Evolutionary conservation across 2,329 filamentous ascomycete genomes (phyloP).

Genomic region (Fusarium lyarnte): DNA sequence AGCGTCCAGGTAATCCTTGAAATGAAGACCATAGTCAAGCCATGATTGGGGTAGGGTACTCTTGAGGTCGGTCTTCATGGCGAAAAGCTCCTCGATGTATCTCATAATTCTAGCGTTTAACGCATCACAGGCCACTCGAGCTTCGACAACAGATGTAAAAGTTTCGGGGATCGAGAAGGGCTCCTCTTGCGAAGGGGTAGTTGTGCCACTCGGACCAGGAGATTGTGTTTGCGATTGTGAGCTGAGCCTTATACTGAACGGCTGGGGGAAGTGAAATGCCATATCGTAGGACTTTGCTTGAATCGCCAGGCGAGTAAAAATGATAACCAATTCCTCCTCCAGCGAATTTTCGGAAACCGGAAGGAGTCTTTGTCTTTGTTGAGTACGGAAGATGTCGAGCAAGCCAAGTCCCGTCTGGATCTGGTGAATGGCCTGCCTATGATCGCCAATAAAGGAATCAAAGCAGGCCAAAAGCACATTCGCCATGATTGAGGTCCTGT

Average conservation of each 20-base stretch:
- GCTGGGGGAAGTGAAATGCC: constrained; percentile 73
- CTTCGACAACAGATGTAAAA: constrained; percentile 63
- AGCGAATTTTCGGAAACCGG: constrained; percentile 56
- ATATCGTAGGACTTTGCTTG: constrained; percentile 75
- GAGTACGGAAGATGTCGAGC: constrained; percentile 61
- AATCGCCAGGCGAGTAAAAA: constrained; percentile 71
- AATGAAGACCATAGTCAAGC: constrained; percentile 57
- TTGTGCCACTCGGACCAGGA: constrained; percentile 53
- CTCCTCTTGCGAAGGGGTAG: constrained; percentile 51
- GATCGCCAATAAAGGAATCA: constrained; percentile 72
- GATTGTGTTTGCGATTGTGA: constrained; percentile 49
- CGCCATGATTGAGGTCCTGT: constrained; percentile 69
- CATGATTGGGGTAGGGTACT: constrained; percentile 61
- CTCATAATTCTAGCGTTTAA: constrained; percentile 66
- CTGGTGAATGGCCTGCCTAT: constrained; percentile 68
- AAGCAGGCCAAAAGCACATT: constrained; percentile 74
- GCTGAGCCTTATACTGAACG: constrained; percentile 63
- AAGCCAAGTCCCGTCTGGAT: constrained; percentile 68
- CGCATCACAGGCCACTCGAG: constrained; percentile 65
- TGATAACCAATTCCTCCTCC: constrained; percentile 68
- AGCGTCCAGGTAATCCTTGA: constrained; percentile 60
- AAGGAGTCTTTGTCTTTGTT: constrained; percentile 48
- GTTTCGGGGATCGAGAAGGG: constrained; percentile 40
- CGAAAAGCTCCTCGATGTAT: constrained; percentile 65
- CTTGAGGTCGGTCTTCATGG: constrained; percentile 61